Evolutionary conservation across 108 stramenopile genomes (phyloP), one percentile per base, ranked within the genome.

Genomic region (Fragilariopsis cylindrus): DNA sequence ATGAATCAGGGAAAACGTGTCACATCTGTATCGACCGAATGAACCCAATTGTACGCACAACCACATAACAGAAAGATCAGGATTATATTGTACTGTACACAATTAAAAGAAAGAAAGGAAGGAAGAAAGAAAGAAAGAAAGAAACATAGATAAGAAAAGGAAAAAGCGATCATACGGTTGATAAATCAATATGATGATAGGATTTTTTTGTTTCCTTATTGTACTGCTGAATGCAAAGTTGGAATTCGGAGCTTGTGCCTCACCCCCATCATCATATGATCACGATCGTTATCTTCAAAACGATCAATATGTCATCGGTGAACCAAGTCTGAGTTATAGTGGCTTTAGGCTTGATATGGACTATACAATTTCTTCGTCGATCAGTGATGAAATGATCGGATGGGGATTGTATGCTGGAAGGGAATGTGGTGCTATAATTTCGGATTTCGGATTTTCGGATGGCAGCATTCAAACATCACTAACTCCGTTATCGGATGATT

Each of bases 281-380:
- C 30, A 30, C 30, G 30, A 30, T 30, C 30, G 30, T 30, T 30
- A 30, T 30, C 30, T 30, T 30, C 18, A 57, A 7, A 15, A 15
- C 21, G 4, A 65, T 45, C 43, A 46, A 3, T 47, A 65, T 12
- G 21, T 40, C 13, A 39, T 68, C 3, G 8, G 11, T 30, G 49
- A 68, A 39, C 67, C 67, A 12, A 68, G 12, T 5, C 16, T 68
- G 18, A 6, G 30, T 39, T 68, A 16, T 5, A 50, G 39, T 52
- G 67, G 67, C 5, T 68, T 68, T 44, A 47, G 49, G 18, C 46
- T 68, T 5, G 16, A 68, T 40, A 3, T 68, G 4, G 49, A 68
- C 49, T 68, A 68, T 13, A 47, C 21, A 30, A 11, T 52, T n/a
- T 68, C 67, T 48, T 19, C 19, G 45, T 18, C 67, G 19, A 19